Base-by-base conservation (phyloP, 495 filamentous ascomycete genomes). In the Lentithecium fluviatile region DNA sequence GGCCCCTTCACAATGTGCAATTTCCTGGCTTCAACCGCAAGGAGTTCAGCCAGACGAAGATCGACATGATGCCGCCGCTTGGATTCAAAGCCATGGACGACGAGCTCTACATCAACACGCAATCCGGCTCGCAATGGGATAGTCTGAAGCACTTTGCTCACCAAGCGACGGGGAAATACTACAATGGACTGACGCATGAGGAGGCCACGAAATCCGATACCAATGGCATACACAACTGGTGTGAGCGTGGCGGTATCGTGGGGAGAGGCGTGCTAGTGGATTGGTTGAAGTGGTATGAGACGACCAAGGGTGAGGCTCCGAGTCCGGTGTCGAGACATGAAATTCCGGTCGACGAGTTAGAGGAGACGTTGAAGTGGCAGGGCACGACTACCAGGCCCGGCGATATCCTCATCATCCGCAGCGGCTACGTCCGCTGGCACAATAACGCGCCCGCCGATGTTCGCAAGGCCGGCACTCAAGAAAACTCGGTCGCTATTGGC, bases 181-280 rank as follows among this genome's bases (percentile, higher is more conserved):
- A 87, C 66, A 88, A 88, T 67, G 80, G 79, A 12, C 36, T 67
- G 36, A 60, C 58, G 1, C 64, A 20, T 48, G 63, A 19, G n/a
- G 54, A 68, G 42, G 54, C 60, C 5, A 56, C 24, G 0, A 45
- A 45, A 13, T 46, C 20, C 17, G 24, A 45, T 36, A 64, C 45
- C 8, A 64, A 68, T 36, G 65, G 65, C 40, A 60, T 68, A 20
- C 65, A 68, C 45, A 67, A 74, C 55, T 75, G 73, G 72, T 71
- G 70, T 46, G 52, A 67, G 20, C 64, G 72, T 6, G 72, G 73
- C 48, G 82, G 82, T 3, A 77, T 84, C 49, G 80, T 81, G 2
- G 82, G 80, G 8, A 76, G 82, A 26, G 82, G 80, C 17, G 79
- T 83, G 3, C 64, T 84, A 3, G 76, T 84, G 57, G 82, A 84